These are phyloP conservation scores for Aureobasidium sp. DNA, from an alignment of 2,329 filamentous ascomycete genomes.

Conservation along the genomic window DNA sequence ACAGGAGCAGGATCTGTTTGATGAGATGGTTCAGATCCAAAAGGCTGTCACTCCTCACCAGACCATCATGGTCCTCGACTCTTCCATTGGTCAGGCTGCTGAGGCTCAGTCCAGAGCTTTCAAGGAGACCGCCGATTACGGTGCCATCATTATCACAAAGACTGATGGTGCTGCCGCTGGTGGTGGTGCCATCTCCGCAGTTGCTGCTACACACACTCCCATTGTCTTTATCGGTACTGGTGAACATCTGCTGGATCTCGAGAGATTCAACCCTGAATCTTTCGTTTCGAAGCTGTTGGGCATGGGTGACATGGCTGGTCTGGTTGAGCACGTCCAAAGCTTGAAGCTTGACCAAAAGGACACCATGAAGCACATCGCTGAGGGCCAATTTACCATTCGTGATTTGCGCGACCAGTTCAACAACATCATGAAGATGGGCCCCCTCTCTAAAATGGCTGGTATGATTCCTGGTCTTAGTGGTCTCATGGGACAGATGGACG, in stretches of 20 bases:
- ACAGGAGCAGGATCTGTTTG: conserved; percentile 90
- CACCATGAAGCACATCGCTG: conserved; percentile 97
- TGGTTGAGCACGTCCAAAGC: conserved; percentile 94
- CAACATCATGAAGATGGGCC: conserved; percentile 99
- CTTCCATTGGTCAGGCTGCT: conserved; percentile 91
- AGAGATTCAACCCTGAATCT: conserved; percentile 84
- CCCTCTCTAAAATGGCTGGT: conserved; percentile 90
- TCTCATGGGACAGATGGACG: conserved; percentile 93
- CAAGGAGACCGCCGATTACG: conserved; percentile 94
- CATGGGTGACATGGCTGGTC: conserved; percentile 92
- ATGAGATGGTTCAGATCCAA: conserved; percentile 97
- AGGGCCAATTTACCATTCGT: conserved; percentile 91
- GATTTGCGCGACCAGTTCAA: conserved; percentile 91
- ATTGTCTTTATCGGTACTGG: conserved; percentile 98
- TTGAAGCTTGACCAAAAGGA: conserved; percentile 96
- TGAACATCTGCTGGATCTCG: conserved; percentile 92
- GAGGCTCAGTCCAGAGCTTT: conserved; percentile 93
- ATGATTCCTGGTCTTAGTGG: conserved; percentile 96
- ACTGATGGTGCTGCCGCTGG: conserved; percentile 93
- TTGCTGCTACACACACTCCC: conserved; percentile 90
- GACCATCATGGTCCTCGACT: conserved; percentile 96
- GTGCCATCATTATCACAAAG: conserved; percentile 98
- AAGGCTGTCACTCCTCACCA: conserved; percentile 83
- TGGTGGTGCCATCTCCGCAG: conserved; percentile 94
- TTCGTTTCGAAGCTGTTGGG: conserved; percentile 92